Evolutionary conservation across 306 rosid species (phyloP), one percentile per base, ranked within the genome.

Genomic region (Oemleria cerasiformis): DNA sequence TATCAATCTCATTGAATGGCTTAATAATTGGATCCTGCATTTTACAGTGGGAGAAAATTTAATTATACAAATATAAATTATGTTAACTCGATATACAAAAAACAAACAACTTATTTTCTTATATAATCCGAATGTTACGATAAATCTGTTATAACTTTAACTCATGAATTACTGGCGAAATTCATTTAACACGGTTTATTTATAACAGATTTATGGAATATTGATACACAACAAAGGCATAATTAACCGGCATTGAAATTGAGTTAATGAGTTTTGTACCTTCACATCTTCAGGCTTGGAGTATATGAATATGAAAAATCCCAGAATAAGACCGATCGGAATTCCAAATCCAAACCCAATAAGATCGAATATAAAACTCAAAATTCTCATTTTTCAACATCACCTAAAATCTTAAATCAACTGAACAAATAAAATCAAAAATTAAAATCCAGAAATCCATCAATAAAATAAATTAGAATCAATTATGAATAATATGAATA

Each of bases 261-360:
- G 41, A 25, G 30, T 25, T 25, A 2, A 25, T 63, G 20, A 40
- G 3, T 38, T 34, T 16, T 61, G 45, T 59, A 80, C 84, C 71
- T 80, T 70, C n/a, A 70, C 73, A 36, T 70, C 71, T 12, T 16
- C 34, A 5, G 70, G 77, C 55, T 65, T 38, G 17, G 58, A 54
- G 65, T 48, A 80, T 19, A 71, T 60, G 47, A 80, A 62, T 21
- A 70, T 40, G 67, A 75, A 67, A 61, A 70, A 51, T 42, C 74
- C 80, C 66, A 71, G 19, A 11, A 75, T 17, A 25, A 80, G 49
- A 30, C 80, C 80, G 7, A 59, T 23, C 5, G 77, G 77, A 55
- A 75, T 58, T 4, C 77, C 79, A 57, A 79, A 70, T 23, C 54
- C 79, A 71, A 80, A 65, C 5, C 80, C 79, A 40, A 60, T 11